Base-by-base conservation (phyloP, 192 early-diverging fungal genomes). In the Geranomyces michiganensis region DNA sequence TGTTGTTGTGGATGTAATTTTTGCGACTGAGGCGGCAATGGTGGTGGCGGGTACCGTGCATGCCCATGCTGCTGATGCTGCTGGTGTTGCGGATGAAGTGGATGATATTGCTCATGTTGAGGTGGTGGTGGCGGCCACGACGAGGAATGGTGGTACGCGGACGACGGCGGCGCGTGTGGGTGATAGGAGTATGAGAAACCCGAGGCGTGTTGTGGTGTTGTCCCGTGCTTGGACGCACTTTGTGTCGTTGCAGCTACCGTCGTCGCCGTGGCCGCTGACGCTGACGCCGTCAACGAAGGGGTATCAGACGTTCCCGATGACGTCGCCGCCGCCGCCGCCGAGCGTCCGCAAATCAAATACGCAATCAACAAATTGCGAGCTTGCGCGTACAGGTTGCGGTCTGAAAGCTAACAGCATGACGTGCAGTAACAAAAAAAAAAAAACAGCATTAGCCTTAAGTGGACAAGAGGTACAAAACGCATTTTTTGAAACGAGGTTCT, bases 341-440 rank as follows among this genome's bases (percentile, higher is more conserved):
- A 60, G 58, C 58, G 58, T 29, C 27, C 27, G 26, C 58, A 60
- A 29, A 60, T 60, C 17, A 60, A 29, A 27, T 60, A 60, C 22
- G 27, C 31, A 29, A 60, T 60, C 27, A 60, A 29, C 27, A 60
- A 8, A 27, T 60, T 60, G 27, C 27, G 58, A 27, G 58, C 58
- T 60, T 60, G 58, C 22, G 58, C 22, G 22, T 60, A 31, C 22
- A 60, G 26, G 26, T 32, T 26, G 5, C 17, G 19, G 58, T 60
- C 58, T 26, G 58, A 30, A 27, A 26, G 19, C 58, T 60, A 29
- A 4, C 7, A 53, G n/a, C n/a, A n/a, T n/a, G n/a, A n/a, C n/a
- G n/a, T n/a, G n/a, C n/a, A n/a, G n/a, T n/a, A n/a, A n/a, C n/a
- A n/a, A n/a, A n/a, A n/a, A n/a, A n/a, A n/a, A n/a, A n/a, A n/a